Evolutionary conservation across 345 rosid genomes (phyloP).

Genomic region (Sonneratia caseolaris): DNA sequence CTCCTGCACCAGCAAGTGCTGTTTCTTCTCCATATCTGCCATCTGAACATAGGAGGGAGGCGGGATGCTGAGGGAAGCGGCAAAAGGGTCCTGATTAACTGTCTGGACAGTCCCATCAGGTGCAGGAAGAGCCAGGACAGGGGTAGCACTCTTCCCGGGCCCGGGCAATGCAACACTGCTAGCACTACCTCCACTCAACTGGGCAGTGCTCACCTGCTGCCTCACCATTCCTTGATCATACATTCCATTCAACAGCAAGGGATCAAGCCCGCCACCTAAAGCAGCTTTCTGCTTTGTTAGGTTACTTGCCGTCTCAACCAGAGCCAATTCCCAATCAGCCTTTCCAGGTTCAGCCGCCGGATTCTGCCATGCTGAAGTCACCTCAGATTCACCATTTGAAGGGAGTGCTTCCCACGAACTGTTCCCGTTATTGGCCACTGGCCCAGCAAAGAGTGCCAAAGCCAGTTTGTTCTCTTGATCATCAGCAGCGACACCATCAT

Average conservation of each 20-base stretch:
- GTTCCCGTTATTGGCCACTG: slow-evolving; percentile 28
- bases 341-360: slow-evolving; percentile 82
- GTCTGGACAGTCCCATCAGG: slow-evolving; percentile 61
- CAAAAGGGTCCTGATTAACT: slow-evolving; percentile 56
- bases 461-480: slow-evolving; percentile 89
- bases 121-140: slow-evolving; percentile 66
- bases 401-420: slow-evolving; percentile 88
- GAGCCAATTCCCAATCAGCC: slow-evolving; percentile 91
- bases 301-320: slow-evolving; percentile 78
- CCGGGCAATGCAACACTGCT: slow-evolving; percentile 74
- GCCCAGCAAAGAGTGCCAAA: slow-evolving; percentile 64
- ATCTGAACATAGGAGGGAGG: slow-evolving; percentile 79
- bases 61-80: slow-evolving; percentile 49
- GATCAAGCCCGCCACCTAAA: slow-evolving; percentile 72
- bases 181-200: slow-evolving; percentile 71
- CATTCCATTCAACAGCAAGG: slow-evolving; percentile 73
- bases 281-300: slow-evolving; percentile 64
- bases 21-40: slow-evolving; percentile 74
- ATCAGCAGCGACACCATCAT: slow-evolving; percentile 56
- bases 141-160: slow-evolving; percentile 32
- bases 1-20: slow-evolving; percentile 56
- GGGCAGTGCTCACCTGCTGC: slow-evolving; percentile 62
- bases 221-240: slow-evolving; percentile 90
- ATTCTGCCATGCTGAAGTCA: slow-evolving; percentile 71
- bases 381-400: slow-evolving; percentile 38